Conservation (phyloP, 73 alveolate genomes). For the Uronychia binucleata region DNA sequence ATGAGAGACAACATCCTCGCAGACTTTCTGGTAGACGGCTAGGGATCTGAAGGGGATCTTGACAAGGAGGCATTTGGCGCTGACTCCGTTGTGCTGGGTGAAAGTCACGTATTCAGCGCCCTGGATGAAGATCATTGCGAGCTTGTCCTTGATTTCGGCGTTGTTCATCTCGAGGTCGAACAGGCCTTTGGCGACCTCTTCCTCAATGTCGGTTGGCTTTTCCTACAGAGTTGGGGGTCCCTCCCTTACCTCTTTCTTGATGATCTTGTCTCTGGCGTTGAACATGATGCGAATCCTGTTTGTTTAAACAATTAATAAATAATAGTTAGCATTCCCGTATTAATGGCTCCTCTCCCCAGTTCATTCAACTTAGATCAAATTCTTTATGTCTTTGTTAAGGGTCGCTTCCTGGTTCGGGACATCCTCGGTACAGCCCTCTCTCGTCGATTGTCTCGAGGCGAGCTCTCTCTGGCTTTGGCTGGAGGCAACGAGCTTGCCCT, state of each 20-base stretch:
- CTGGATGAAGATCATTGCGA: slow-evolving; percentile 51
- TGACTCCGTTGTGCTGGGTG: slow-evolving; percentile 57
- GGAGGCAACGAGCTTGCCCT: no score
- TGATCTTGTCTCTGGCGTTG: slow-evolving; percentile 69
- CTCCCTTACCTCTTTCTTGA: slow-evolving; percentile 58
- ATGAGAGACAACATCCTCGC: slow-evolving; percentile 51
- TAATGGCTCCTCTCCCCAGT: not conserved
- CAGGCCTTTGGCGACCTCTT: slow-evolving; percentile 61
- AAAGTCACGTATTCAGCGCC: slow-evolving; percentile 46
- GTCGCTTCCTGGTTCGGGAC: no score
- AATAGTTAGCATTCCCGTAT: not conserved
- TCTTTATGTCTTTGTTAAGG: not conserved
- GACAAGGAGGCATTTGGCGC: slow-evolving; percentile 62
- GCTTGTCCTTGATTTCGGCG: slow-evolving; percentile 54
- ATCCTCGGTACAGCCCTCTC: no score
- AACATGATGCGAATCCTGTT: slow-evolving; percentile 34
- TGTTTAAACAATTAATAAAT: not conserved
- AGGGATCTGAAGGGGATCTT: slow-evolving; percentile 65
- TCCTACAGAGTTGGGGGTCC: slow-evolving; percentile 1
- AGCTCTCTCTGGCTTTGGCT: no score
- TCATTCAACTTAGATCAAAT: not conserved
- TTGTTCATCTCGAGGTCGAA: slow-evolving; percentile 57
- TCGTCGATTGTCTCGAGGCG: no score
- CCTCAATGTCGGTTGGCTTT: slow-evolving; percentile 68
- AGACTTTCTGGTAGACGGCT: slow-evolving; percentile 55